phyloP scores from a whole-genome alignment of 1,284 basidiomycete species.

The Ceratorhiza oryzae-sativae region DNA sequence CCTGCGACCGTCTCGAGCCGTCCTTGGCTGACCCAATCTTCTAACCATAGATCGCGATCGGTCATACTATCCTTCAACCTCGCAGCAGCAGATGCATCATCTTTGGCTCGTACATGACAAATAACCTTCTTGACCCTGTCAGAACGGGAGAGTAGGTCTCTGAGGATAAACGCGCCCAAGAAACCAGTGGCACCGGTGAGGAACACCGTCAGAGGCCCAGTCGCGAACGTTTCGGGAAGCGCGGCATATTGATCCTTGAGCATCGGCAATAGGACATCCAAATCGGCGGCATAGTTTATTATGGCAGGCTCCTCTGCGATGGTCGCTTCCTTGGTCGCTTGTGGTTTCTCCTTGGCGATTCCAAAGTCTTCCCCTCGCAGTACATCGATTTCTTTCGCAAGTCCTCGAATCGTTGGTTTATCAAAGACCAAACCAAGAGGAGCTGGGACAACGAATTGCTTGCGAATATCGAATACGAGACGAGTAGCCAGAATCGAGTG shows the following conservation, averaged over 20 bases:
- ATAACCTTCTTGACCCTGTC: slow-evolving; percentile 84
- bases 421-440: slow-evolving; percentile 95
- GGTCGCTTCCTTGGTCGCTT: slow-evolving; percentile 47
- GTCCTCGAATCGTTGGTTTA: slow-evolving; percentile 83
- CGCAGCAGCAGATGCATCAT: slow-evolving; percentile 67
- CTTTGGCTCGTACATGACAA: slow-evolving; percentile 84
- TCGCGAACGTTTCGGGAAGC: slow-evolving; percentile 60
- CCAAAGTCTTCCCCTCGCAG: slow-evolving; percentile 85
- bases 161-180: slow-evolving; percentile 91
- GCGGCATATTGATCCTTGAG: slow-evolving; percentile 67
- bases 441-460: slow-evolving; percentile 88
- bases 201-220: slow-evolving; percentile 77
- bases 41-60: slow-evolving; percentile 92
- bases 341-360: slow-evolving; percentile 55
- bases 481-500: slow-evolving; percentile 98
- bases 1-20: slow-evolving; percentile 87
- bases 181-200: slow-evolving; percentile 98
- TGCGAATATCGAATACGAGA: slow-evolving; percentile 96
- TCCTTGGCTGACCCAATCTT: slow-evolving; percentile 77
- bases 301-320: slow-evolving; percentile 40
- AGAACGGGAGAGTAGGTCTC: slow-evolving; percentile 73
- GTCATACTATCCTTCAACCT: slow-evolving; percentile 80
- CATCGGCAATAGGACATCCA: slow-evolving; percentile 66
- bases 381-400: slow-evolving; percentile 80
- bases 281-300: slow-evolving; percentile 79